Evolutionary conservation across 2,329 filamentous ascomycete genomes (phyloP).

Genomic region (Penicillium sp.): DNA sequence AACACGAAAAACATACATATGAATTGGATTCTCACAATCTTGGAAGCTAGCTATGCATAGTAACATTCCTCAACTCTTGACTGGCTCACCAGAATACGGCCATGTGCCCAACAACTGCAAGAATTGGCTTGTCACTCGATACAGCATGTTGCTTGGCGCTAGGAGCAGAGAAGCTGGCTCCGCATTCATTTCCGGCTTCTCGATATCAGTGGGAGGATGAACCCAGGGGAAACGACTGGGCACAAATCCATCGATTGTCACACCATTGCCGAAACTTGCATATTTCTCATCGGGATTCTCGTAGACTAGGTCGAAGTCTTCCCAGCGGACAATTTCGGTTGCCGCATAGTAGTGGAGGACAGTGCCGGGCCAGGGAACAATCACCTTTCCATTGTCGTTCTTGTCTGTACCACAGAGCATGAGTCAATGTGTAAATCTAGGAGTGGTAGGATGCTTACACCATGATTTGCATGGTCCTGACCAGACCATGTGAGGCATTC

Average conservation of each 20-base stretch:
- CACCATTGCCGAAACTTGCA: slow-evolving; percentile 5
- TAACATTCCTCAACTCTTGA: background rate
- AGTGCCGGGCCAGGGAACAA: slow-evolving; percentile 10
- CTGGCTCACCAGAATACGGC: background rate
- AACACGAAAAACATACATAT: background rate
- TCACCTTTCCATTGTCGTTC: slow-evolving; percentile 5
- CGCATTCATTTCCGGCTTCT: background rate
- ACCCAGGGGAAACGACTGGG: slow-evolving; percentile 3
- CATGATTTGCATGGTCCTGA: slow-evolving; percentile 8
- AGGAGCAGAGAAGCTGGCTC: background rate
- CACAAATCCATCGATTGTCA: background rate
- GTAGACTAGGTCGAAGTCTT: slow-evolving; percentile 6
- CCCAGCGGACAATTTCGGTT: slow-evolving; percentile 9
- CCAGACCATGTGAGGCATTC: slow-evolving; percentile 10
- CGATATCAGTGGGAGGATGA: background rate
- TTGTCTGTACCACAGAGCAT: background rate
- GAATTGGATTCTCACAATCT: background rate
- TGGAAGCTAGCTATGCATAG: background rate
- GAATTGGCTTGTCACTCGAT: background rate
- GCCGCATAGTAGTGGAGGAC: slow-evolving; percentile 11
- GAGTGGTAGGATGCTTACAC: background rate
- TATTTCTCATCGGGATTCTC: slow-evolving; percentile 1
- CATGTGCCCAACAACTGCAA: background rate
- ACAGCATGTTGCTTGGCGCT: background rate
- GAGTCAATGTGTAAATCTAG: background rate